These are phyloP conservation scores for Novymonas esmeraldas DNA, from an alignment of 208 protist species.

Conservation along the genomic window DNA sequence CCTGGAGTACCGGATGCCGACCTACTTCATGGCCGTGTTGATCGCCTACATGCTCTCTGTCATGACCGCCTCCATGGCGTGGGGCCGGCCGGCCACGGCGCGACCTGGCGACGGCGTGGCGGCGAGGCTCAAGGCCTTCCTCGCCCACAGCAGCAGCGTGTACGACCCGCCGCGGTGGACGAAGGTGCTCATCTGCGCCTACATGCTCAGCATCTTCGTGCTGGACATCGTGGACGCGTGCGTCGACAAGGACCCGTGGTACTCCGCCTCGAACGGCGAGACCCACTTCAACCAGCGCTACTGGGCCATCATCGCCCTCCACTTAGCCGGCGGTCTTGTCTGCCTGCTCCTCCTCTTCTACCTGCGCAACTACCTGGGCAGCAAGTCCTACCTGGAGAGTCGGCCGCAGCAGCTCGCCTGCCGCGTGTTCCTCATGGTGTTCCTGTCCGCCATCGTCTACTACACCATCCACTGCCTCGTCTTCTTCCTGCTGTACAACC, in stretches of 20 bases:
- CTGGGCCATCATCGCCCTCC: constrained; percentile 43
- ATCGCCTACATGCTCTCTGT: constrained; percentile 85
- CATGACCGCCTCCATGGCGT: constrained; percentile 82
- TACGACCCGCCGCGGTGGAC: constrained; percentile 84
- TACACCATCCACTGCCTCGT: constrained; percentile 54
- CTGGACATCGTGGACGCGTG: constrained; percentile 55
- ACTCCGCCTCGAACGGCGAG: constrained; percentile 15
- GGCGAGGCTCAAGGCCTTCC: constrained; percentile 15
- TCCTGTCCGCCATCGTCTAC: constrained; percentile 52
- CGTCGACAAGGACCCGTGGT: constrained; percentile 24
- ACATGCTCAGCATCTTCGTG: constrained; percentile 49
- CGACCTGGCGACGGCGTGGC: background rate
- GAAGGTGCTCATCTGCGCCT: constrained; percentile 54
- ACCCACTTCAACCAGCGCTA: constrained; percentile 10
- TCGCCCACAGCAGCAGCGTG: constrained; percentile 53
- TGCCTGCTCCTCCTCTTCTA: constrained; percentile 65
- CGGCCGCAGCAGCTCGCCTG: constrained; percentile 88
- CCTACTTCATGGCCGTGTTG: constrained; percentile 72
- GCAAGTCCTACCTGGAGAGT: constrained; percentile 82
- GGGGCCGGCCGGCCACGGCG: constrained; percentile 18
- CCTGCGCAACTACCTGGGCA: constrained; percentile 65
- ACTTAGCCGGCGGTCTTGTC: constrained; percentile 53
- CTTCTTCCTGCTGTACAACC: constrained; percentile 55
- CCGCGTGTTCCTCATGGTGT: constrained; percentile 76
- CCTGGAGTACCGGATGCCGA: constrained; percentile 75